Evolutionary conservation across 208 protist genomes (phyloP), one percentile per base, ranked within the genome.

Genomic region (Acanthamoeba comandoni): DNA sequence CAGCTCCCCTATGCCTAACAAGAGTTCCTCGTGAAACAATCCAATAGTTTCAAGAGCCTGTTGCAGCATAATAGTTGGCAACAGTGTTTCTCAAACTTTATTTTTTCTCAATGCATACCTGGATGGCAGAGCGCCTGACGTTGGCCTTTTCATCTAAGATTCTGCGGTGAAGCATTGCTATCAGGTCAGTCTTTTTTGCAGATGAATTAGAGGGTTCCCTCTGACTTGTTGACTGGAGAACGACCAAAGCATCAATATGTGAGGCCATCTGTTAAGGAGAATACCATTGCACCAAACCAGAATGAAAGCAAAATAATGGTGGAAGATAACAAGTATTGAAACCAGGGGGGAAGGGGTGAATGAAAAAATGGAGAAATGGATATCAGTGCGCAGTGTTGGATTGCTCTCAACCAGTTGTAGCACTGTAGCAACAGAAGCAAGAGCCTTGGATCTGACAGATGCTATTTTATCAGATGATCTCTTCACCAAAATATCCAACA

Each of bases 131-230:
- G 35, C 69, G 64, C 7, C 79, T 31, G 57, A 88, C 79, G 8
- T 31, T 88, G 22, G 57, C 52, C 79, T 88, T 88, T 24, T 88
- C 79, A 48, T 88, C 79, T 3, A 88, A n/a, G 24, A 70, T 70
- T 9, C 79, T 15, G 9, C 79, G 79, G 17, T 88, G 52, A 17
- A 88, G 79, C 79, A 88, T 22, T 4, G 52, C 43, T 9, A 88
- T 17, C n/a, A 88, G 58, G 29, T 88, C 55, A 35, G 55, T 88
- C 35, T 88, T 88, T 55, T 48, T 48, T 49, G 7, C 5, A 5
- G 35, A 43, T 43, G 35, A 43, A 43, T 43, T 5, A 43, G 35
- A 43, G 5, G 35, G 35, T 43, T 1, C 35, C 5, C 35, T 43
- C 35, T 43, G 35, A 1, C 35, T 1, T 5, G 35, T 43, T 43